These are phyloP conservation scores for Xylaria castorea DNA, from an alignment of 495 filamentous ascomycete species.

Conservation along the genomic window DNA sequence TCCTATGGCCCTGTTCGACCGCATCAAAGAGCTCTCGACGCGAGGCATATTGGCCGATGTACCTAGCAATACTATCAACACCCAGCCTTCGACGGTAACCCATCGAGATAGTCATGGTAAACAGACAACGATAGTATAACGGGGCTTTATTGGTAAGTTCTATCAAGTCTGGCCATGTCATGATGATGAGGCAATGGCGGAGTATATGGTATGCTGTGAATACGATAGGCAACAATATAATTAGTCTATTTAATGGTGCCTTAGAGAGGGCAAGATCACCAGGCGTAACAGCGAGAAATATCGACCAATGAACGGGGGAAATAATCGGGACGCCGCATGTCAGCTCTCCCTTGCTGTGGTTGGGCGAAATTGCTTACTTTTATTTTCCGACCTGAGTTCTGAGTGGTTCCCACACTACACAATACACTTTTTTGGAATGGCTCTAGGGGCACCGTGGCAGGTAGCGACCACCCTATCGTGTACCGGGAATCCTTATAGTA, in stretches of 20 bases:
- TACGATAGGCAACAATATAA: neutral
- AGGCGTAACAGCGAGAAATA: neutral
- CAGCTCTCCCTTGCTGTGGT: neutral
- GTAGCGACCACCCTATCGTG: too few species aligned
- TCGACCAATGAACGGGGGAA: neutral
- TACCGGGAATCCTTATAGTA: too few species aligned
- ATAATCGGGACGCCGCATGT: neutral
- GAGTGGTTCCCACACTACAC: constrained; percentile 2
- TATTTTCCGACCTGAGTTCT: neutral
- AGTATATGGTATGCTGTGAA: neutral
- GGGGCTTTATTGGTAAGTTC: neutral
- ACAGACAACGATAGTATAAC: neutral
- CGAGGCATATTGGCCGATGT: constrained; percentile 36
- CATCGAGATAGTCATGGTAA: neutral
- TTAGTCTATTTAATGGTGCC: neutral
- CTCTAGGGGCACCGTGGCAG: neutral
- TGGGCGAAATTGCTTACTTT: neutral
- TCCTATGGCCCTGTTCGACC: constrained; percentile 41
- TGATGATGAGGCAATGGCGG: neutral
- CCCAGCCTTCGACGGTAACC: constrained; percentile 42
- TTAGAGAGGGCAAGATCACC: neutral
- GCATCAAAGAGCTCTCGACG: constrained; percentile 41
- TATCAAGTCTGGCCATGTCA: neutral
- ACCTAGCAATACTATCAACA: constrained; percentile 37
- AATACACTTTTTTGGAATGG: neutral